Evolutionary conservation across 805 yeast genomes (phyloP).

Genomic region (Schwanniomyces occidentalis): DNA sequence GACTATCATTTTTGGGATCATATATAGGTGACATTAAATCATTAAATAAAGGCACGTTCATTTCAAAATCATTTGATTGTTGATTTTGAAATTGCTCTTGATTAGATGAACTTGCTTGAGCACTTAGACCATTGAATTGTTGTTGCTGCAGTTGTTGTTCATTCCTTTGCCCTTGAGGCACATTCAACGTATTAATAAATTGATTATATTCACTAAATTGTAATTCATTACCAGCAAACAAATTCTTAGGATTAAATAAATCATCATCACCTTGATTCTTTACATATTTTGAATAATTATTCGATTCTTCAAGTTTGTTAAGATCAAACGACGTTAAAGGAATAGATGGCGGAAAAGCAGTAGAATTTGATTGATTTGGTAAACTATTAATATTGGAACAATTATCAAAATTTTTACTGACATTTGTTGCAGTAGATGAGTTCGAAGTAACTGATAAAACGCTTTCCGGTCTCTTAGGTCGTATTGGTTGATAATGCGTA

Average conservation of each 20-base stretch:
- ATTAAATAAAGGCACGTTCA: constrained; percentile 7
- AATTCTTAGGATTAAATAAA: not conserved
- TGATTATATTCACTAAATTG: constrained; percentile 5
- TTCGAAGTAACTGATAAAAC: constrained; percentile 40
- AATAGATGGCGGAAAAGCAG: constrained; percentile 14
- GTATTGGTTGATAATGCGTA: constrained; percentile 21
- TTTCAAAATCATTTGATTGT: constrained; percentile 4
- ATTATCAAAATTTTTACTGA: constrained; percentile 7
- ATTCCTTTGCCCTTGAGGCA: constrained; percentile 1
- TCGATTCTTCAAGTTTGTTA: too few relatives aligned
- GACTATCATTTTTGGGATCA: constrained; percentile 8
- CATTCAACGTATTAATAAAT: constrained; percentile 1
- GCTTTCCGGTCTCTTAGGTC: constrained; percentile 41
- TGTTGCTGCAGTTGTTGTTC: constrained; percentile 2
- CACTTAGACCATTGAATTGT: not conserved
- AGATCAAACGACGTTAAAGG: too few relatives aligned
- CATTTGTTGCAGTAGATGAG: constrained; percentile 22
- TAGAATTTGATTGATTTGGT: constrained; percentile 11
- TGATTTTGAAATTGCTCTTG: constrained; percentile 1
- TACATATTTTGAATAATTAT: too few relatives aligned
- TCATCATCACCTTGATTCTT: constrained; percentile 1
- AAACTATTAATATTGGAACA: not conserved
- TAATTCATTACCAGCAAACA: constrained; percentile 2
- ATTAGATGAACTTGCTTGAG: not conserved
- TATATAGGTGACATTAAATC: constrained; percentile 12